These are phyloP conservation scores for Linderina pennispora DNA, from an alignment of 192 early-diverging fungal species.

Conservation along the genomic window DNA sequence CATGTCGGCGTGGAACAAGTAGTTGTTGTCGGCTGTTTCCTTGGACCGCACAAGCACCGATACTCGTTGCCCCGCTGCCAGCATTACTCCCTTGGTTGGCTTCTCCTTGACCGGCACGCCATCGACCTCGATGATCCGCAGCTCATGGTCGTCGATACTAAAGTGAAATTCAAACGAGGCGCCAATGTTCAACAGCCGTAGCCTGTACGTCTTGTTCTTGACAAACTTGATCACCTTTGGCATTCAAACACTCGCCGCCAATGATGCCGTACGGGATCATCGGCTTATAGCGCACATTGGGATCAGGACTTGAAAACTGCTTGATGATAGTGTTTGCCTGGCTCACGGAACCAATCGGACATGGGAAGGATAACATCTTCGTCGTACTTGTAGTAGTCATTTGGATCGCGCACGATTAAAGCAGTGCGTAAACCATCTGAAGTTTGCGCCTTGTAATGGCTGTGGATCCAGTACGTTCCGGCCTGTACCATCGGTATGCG, in stretches of 20 bases:
- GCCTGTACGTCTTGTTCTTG: conserved; percentile 71
- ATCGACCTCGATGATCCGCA: conserved; percentile 77
- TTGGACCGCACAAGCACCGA: conserved; percentile 74
- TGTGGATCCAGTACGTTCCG: conserved; percentile 83
- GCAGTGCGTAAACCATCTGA: conserved; percentile 70
- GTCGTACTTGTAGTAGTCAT: conserved; percentile 53
- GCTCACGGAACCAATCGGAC: conserved; percentile 66
- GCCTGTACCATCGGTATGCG: conserved; percentile 55
- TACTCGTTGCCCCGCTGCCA: conserved; percentile 66
- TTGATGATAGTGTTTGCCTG: conserved; percentile 49
- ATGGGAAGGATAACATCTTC: conserved; percentile 59
- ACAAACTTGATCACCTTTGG: conserved; percentile 51
- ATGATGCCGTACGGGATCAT: conserved; percentile 28
- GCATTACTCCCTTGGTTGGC: conserved; percentile 45
- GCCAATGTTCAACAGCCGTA: conserved; percentile 72
- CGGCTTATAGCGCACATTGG: conserved; percentile 15
- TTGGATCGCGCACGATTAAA: conserved; percentile 54
- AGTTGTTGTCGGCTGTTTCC: conserved; percentile 53
- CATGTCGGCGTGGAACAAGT: conserved; percentile 67
- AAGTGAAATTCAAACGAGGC: conserved; percentile 68
- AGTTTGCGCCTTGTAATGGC: conserved; percentile 63
- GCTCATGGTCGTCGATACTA: conserved; percentile 67
- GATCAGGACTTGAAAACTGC: conserved; percentile 51
- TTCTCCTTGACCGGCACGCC: conserved; percentile 57
- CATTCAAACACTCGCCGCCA: conserved; percentile 51